Base-by-base conservation (phyloP, 225 moss, liverwort and hornwort genomes). In the Bryum argenteum region DNA sequence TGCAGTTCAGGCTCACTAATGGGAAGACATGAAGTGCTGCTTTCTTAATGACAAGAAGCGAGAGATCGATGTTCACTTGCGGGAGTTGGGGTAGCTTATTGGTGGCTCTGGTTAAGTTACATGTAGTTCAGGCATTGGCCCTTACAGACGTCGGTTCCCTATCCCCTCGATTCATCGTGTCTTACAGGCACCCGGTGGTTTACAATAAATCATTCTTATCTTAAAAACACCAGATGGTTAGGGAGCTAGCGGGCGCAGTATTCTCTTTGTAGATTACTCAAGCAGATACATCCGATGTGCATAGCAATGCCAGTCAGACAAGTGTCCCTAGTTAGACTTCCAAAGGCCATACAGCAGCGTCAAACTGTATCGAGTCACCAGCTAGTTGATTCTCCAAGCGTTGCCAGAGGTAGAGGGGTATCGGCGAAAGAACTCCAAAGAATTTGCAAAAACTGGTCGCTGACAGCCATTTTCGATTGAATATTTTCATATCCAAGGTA, bases 1-100 rank as follows among this genome's bases (percentile, higher is more conserved):
- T 66, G 54, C 66, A 75, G 67, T 67, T 66, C 67, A 71, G 50
- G 17, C 80, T 76, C 71, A 76, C 80, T 81, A 77, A 59, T 81
- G 43, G 14, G 10, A 73, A 64, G 73, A 77, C 73, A 77, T 24
- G 10, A 73, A 26, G 69, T 73, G 54, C 47, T 54, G 47, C 73
- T 74, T 47, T 69, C 69, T 73, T 81, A 40, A 74, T 78, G 74
- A 70, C 78, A 61, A 55, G 78, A 78, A 78, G 55, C 45, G 78
- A 74, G 54, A 56, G 78, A n/a, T n/a, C n/a, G n/a, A 56, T 67
- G 51, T 62, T 80, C 66, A 67, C 76, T 72, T 33, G 62, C 71
- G 57, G 11, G 48, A 17, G 48, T 48, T 48, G 17, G 16, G 15
- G 66, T 37, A 74, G 74, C 70, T 70, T 60, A 69, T 58, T 79